Conservation (phyloP, 2,329 filamentous ascomycete genomes). For the Chrysoporthe cubensis region DNA sequence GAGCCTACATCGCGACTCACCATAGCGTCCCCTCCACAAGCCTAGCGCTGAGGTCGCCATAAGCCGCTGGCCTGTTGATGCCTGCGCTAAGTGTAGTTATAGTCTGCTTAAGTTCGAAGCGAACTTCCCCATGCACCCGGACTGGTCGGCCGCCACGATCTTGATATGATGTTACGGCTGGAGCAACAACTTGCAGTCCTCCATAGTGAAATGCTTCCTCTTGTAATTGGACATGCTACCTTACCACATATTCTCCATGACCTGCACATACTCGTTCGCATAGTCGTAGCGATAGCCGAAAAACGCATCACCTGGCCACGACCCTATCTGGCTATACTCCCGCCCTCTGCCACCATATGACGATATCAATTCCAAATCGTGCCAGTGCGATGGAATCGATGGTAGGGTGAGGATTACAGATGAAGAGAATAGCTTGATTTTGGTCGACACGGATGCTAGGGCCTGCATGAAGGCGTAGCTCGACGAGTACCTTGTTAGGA, state of each 20-base stretch:
- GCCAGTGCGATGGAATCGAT: slow-evolving; percentile 2
- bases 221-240: neutral
- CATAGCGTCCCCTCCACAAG: slow-evolving; percentile 5
- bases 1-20: neutral
- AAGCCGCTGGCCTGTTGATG: slow-evolving; percentile 12
- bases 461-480: neutral
- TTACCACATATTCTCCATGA: slow-evolving; percentile 8
- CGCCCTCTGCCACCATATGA: slow-evolving; percentile 12
- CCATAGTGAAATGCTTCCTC: slow-evolving; percentile 12
- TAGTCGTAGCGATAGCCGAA: slow-evolving; percentile 17
- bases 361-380: slow-evolving; percentile 8
- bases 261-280: slow-evolving; percentile 9
- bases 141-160: slow-evolving; percentile 12
- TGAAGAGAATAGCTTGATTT: slow-evolving; percentile 11
- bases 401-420: slow-evolving; percentile 11
- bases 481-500: no score
- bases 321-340: slow-evolving; percentile 8
- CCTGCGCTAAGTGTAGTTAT: slow-evolving; percentile 9
- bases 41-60: slow-evolving; percentile 1
- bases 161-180: neutral
- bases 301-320: neutral
- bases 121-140: slow-evolving; percentile 4
- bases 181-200: neutral
- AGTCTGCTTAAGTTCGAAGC: slow-evolving; percentile 14
- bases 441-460: neutral